phyloP scores from a whole-genome alignment of 768 basidiomycete genomes.

The Mycena crocata region DNA sequence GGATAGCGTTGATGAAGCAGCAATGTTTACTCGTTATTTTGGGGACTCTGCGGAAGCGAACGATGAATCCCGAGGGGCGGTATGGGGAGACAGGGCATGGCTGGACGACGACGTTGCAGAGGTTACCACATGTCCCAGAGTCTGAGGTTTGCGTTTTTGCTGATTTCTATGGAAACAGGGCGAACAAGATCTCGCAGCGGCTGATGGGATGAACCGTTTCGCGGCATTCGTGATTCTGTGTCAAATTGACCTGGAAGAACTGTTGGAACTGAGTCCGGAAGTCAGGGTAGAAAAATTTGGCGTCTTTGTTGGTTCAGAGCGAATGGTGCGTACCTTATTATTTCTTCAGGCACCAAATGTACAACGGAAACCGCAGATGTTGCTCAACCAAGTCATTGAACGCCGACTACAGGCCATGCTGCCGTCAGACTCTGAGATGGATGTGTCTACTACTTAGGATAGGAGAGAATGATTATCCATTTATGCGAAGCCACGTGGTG shows the following conservation, averaged over 20 bases:
- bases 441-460: too few relatives aligned
- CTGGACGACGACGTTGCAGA: constrained; percentile 66
- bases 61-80: constrained; percentile 53
- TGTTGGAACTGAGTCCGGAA: constrained; percentile 63
- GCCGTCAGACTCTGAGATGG: constrained; percentile 32
- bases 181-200: constrained; percentile 66
- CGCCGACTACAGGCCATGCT: constrained; percentile 47
- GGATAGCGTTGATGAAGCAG: constrained; percentile 67
- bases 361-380: constrained; percentile 33
- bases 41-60: constrained; percentile 67
- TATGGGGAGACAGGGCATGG: constrained; percentile 77
- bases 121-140: constrained; percentile 43
- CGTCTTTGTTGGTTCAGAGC: constrained; percentile 57
- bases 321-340: constrained; percentile 58
- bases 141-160: constrained; percentile 7
- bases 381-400: constrained; percentile 51
- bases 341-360: background rate
- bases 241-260: constrained; percentile 63
- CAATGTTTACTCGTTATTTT: constrained; percentile 62
- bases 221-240: constrained; percentile 74
- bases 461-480: too few relatives aligned
- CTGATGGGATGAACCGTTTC: constrained; percentile 77
- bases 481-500: too few relatives aligned
- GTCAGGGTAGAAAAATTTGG: constrained; percentile 60
- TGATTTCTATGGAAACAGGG: constrained; percentile 53